Base-by-base conservation (phyloP, 164 flowering plant species). In the Vitis rupestris region DNA sequence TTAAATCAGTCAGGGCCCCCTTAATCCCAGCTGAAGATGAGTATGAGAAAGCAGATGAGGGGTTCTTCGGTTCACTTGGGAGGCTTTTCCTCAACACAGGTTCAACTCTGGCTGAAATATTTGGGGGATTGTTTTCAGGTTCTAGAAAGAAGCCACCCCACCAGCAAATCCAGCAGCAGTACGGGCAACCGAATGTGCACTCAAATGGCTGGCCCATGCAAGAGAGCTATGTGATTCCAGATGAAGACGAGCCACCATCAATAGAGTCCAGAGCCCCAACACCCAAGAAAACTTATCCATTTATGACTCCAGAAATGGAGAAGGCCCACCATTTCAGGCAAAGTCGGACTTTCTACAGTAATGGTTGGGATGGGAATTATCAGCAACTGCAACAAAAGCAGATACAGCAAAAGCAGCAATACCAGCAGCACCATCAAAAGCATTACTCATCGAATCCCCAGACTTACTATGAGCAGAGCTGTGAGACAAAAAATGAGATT, bases 181-280 rank as follows among this genome's bases (percentile, higher is more conserved):
- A 77, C n/a, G 77, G 78, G 49, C 82, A 79, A 64, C 70, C 48
- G 4, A 50, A 29, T 7, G 50, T 58, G 30, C 76, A 73, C 11
- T 6, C 77, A 2, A 66, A 63, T 47, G 10, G 63, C 0, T 86
- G 89, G 88, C 87, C 87, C 0, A 57, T 74, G 70, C 93, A 87
- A 72, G 89, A 85, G 44, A 84, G 87, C 74, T 87, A 67, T 68
- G 81, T 71, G 56, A 79, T 85, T 54, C 83, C 84, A 53, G 79
- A 79, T 52, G 85, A 70, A 72, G 87, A 85, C 47, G 87, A 78
- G 68, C 84, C 86, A 9, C 92, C 92, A 0, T 37, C 84, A 10
- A 1, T 78, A 12, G 88, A 85, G 44, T 48, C 82, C 16, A 77
- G 83, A 79, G 52, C 75, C 11, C 82, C 87, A 0, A 75, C 80